These are phyloP conservation scores for Magnolia officinalis DNA, from an alignment of 164 flowering plant species.

Conservation along the genomic window DNA sequence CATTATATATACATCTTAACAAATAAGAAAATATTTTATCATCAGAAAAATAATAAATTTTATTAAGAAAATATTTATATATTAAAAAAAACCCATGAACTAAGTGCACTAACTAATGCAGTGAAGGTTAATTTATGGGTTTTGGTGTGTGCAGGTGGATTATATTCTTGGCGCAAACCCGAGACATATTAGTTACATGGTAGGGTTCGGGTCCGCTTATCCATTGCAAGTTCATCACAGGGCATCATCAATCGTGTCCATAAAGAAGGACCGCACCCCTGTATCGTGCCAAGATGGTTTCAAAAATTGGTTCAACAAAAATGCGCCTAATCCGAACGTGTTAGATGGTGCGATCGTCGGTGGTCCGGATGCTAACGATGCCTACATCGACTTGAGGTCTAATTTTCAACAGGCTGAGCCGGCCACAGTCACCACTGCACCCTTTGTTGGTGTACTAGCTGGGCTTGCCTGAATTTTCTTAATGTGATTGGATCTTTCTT, in stretches of 20 bases:
- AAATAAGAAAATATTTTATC: too few species aligned
- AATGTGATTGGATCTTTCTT: neutral
- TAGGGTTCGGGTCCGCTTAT: conserved; percentile 52
- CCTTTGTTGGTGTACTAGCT: conserved; percentile 37
- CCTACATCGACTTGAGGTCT: conserved; percentile 33
- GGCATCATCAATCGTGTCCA: conserved; percentile 63
- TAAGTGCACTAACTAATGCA: too few species aligned
- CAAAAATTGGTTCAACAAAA: conserved; percentile 36
- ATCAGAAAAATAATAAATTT: too few species aligned
- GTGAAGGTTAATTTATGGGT: too few species aligned
- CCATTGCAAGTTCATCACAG: conserved; percentile 56
- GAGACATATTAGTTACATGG: conserved; percentile 52
- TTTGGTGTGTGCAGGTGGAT: conserved; percentile 33
- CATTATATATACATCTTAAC: too few species aligned
- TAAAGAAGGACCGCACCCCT: conserved; percentile 22
- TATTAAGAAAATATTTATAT: too few species aligned
- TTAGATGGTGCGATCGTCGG: conserved; percentile 56
- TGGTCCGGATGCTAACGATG: conserved; percentile 52
- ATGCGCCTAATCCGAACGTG: conserved; percentile 52
- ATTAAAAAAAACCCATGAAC: too few species aligned
- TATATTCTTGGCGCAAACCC: conserved; percentile 63
- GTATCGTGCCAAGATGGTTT: conserved; percentile 54
- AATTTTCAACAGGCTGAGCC: conserved; percentile 47
- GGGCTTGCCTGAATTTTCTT: conserved; percentile 10
- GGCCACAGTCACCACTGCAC: conserved; percentile 37